Percentiles rank a stretch among this genome's conserved stretches.
phyloP scores from a whole-genome alignment of 345 rosid species.

The Syzygium grande region DNA sequence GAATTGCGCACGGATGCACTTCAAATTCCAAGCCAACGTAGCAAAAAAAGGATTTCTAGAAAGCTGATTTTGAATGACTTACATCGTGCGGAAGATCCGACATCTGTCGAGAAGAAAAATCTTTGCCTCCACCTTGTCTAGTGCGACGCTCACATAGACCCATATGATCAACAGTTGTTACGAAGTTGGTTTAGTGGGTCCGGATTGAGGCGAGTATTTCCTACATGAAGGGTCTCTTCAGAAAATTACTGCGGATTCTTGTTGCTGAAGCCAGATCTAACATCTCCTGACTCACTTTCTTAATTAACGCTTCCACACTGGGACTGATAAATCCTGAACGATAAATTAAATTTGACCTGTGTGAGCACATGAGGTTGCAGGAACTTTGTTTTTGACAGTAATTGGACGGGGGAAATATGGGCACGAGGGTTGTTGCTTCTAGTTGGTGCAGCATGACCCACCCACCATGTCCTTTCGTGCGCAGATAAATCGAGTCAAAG shows the following conservation, averaged over 20 bases:
- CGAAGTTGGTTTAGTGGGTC: neutral
- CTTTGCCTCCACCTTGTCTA: neutral
- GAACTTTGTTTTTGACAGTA: neutral
- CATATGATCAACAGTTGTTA: neutral
- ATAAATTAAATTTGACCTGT: neutral
- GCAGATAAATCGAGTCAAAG: neutral
- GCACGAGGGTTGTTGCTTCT: slow-evolving; percentile 14
- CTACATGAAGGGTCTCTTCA: neutral
- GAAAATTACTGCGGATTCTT: neutral
- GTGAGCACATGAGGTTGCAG: neutral
- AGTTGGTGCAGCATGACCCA: slow-evolving; percentile 1
- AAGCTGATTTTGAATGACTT: neutral
- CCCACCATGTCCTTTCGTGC: neutral
- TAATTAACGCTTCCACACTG: neutral
- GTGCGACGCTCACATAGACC: neutral
- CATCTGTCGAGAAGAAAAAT: neutral
- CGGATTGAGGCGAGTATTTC: neutral
- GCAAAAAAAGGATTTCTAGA: neutral
- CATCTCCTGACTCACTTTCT: neutral
- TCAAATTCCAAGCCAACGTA: neutral
- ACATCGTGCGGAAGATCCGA: neutral
- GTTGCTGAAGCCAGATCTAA: neutral
- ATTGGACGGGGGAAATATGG: neutral
- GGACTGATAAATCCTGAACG: neutral
- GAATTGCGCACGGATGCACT: neutral